Evolutionary conservation across 2,329 filamentous ascomycete species (phyloP).

Genomic region (Fusarium sororula): DNA sequence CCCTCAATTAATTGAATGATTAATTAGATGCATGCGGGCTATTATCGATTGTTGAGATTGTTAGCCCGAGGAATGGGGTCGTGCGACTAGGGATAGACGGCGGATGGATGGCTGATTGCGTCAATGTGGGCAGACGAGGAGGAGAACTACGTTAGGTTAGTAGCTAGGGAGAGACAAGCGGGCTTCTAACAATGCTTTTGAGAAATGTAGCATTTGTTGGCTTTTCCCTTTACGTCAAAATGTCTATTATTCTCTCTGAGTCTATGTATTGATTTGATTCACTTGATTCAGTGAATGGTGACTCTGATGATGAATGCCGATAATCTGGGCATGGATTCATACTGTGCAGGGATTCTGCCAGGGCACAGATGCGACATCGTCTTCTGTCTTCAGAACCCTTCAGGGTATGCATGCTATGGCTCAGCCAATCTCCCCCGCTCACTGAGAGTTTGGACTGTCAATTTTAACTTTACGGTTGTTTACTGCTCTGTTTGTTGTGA

Average conservation of each 20-base stretch:
- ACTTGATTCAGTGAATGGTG: conserved; percentile 9
- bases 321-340: conserved; percentile 12
- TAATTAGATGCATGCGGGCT: conserved; percentile 9
- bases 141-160: background rate
- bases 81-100: background rate
- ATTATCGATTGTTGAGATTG: conserved; percentile 8
- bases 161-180: conserved; percentile 1
- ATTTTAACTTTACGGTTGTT: conserved; percentile 8
- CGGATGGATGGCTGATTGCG: conserved; percentile 22
- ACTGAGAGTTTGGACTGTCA: background rate
- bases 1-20: background rate
- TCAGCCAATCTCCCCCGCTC: conserved; percentile 10
- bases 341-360: conserved; percentile 23
- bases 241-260: conserved; percentile 4
- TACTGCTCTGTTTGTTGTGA: conserved; percentile 3
- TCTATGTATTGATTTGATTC: background rate
- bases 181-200: conserved; percentile 1
- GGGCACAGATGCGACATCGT: conserved; percentile 14
- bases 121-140: conserved; percentile 11
- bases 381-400: conserved; percentile 11
- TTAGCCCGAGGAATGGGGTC: conserved; percentile 14
- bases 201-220: background rate
- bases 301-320: conserved; percentile 23
- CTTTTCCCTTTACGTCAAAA: conserved; percentile 4
- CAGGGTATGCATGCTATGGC: conserved; percentile 14